Evolutionary conservation across 139 green algal genomes (phyloP).

Genomic region (Picochlorum sp.): DNA sequence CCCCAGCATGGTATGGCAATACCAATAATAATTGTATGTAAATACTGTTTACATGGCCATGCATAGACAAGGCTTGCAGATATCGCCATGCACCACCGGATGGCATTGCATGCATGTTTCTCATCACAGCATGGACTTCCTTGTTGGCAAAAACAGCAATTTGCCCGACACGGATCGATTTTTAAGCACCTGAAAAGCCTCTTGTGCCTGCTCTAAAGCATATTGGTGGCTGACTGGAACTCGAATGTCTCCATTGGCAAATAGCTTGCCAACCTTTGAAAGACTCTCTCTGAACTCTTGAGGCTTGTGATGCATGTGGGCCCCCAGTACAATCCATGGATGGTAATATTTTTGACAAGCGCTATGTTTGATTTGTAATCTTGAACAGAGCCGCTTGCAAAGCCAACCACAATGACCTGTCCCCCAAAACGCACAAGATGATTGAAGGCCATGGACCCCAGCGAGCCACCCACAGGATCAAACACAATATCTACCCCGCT

Average conservation of each 20-base stretch:
- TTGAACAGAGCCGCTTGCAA: slow-evolving; percentile 62
- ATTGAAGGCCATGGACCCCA: slow-evolving; percentile 51
- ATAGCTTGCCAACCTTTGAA: slow-evolving; percentile 43
- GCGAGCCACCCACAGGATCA: slow-evolving; percentile 69
- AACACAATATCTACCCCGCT: slow-evolving; percentile 70
- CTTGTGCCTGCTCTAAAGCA: slow-evolving; percentile 18
- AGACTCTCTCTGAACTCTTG: slow-evolving; percentile 45
- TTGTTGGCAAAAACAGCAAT: slow-evolving; percentile 38
- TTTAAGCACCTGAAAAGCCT: slow-evolving; percentile 51
- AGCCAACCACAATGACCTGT: slow-evolving; percentile 77
- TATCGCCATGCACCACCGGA: too few relatives aligned
- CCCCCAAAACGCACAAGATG: slow-evolving; percentile 62
- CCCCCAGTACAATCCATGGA: slow-evolving; percentile 74
- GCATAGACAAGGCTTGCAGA: too few relatives aligned
- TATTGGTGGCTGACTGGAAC: slow-evolving; percentile 44
- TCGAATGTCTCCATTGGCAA: slow-evolving; percentile 33
- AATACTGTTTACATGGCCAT: too few relatives aligned
- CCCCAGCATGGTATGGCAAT: too few relatives aligned
- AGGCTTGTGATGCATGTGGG: slow-evolving; percentile 50
- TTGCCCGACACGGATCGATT: slow-evolving; percentile 55
- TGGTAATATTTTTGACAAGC: slow-evolving; percentile 80
- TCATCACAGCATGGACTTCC: slow-evolving; percentile 15
- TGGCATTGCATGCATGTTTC: not conserved
- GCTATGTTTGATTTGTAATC: slow-evolving; percentile 66
- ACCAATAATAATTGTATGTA: too few relatives aligned